Percentiles rank a stretch among this genome's conserved stretches.
These are phyloP conservation scores for Sorghum bicolor DNA, from an alignment of 176 grass and related monocot species.

Conservation along the genomic window Sorghum_bicolor_NCBIv3 NC_012876.2:60213501-60214000, in stretches of 20 bases:
- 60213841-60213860: background rate
- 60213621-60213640: background rate
- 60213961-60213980: background rate
- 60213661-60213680: background rate
- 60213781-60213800: background rate
- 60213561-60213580: background rate
- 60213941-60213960: background rate
- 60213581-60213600: background rate
- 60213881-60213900: background rate
- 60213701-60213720: slow-evolving; percentile 6
- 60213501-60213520: background rate
- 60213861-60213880: background rate
- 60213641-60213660: background rate
- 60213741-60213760: background rate
- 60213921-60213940: background rate
- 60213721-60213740: background rate
- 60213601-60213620: background rate
- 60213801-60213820: background rate
- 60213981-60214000: background rate
- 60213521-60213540: background rate
- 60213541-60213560: background rate
- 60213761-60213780: slow-evolving; percentile 2
- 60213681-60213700: background rate
- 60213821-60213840: background rate
- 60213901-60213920: background rate